Base-by-base conservation (phyloP, 2,329 filamentous ascomycete species). In the Lachnellula cervina region DNA sequence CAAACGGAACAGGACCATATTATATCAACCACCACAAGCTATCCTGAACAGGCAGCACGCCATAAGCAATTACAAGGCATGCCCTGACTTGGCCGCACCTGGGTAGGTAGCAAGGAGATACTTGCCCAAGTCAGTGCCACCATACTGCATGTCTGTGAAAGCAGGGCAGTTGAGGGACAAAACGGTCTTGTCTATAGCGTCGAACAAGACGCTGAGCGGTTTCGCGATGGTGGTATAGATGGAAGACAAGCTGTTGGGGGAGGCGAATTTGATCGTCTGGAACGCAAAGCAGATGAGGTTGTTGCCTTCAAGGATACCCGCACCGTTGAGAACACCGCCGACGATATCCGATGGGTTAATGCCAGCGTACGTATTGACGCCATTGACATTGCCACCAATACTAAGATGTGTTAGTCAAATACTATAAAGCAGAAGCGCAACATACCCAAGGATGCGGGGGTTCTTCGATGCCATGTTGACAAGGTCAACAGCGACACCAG, bases 351-450 rank as follows among this genome's bases (percentile, higher is more conserved):
- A 54, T 1, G 76, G 45, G 59, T 76, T 67, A 49, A 81, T 61
- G 4, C 77, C 78, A 4, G 73, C 68, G 61, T 80, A 82, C 23
- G 71, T 76, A 69, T 82, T 76, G 23, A 77, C 72, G 2, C 69
- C 71, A 25, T 78, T 77, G 7, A 73, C 73, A 61, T 82, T 82
- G 13, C 79, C 79, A 5, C 80, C 80, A 16, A 82, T 73, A 58
- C 23, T 25, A 25, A 25, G 23, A 25, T 25, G 23, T 25, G 5
- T 25, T 25, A 25, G 23, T 25, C 23, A 25, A 25, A 25, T 25
- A 25, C 23, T 25, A 25, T 25, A 25, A 25, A 25, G 23, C 23
- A 25, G 23, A 25, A 25, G 23, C 23, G 23, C 23, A 25, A 25
- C 23, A 25, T 25, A 25, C 23, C 72, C 76, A 35, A 64, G 70